Percentiles rank a stretch among this genome's conserved stretches.
Conservation (phyloP, 148 eudicot species). For the Persicaria tinctoria region DNA sequence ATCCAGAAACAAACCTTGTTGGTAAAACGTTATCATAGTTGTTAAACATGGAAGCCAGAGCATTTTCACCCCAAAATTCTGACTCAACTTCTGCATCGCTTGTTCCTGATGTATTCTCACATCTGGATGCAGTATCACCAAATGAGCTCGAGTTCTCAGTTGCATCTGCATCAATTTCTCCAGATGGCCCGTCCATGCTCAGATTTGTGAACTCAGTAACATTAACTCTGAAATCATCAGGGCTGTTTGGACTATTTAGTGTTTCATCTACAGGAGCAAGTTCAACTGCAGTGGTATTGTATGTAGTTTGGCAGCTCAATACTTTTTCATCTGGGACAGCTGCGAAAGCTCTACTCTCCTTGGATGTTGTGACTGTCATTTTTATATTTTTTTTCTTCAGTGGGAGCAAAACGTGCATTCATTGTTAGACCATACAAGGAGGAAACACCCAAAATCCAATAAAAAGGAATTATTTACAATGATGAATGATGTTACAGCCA, state of each 20-base stretch:
- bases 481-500: not conserved
- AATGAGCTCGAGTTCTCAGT: conserved; percentile 95
- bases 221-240: conserved; percentile 30
- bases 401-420: conserved; percentile 2
- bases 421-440: not conserved
- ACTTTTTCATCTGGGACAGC: conserved; percentile 27
- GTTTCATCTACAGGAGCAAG: conserved; percentile 37
- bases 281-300: conserved; percentile 27
- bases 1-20: conserved; percentile 36
- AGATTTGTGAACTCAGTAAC: conserved; percentile 24
- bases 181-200: conserved; percentile 20
- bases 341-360: conserved; percentile 17
- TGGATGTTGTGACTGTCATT: conserved; percentile 27
- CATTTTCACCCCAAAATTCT: conserved; percentile 37
- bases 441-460: not conserved
- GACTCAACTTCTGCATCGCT: conserved; percentile 94
- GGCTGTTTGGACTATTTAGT: conserved; percentile 18
- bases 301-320: conserved; percentile 28
- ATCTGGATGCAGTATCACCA: conserved; percentile 61
- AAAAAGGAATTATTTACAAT: not conserved
- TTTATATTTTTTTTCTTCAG: not conserved
- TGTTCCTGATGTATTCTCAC: conserved; percentile 43
- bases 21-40: conserved; percentile 37
- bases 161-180: conserved; percentile 56
- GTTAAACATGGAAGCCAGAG: conserved; percentile 39